Conservation (phyloP, 1,139 yeast species). For the Diutina neorugosa region DNA sequence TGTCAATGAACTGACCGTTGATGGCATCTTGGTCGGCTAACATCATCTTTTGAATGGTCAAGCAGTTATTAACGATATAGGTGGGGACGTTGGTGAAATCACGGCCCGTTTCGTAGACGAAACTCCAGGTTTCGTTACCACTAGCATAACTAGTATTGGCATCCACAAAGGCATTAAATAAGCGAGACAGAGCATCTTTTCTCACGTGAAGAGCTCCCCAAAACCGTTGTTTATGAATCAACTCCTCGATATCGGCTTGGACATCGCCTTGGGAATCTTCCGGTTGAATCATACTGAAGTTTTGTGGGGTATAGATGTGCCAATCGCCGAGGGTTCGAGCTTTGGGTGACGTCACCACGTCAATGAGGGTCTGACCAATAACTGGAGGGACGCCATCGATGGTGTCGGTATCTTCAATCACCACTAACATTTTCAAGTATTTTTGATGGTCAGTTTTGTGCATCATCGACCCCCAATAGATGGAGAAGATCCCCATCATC, state of each 20-base stretch:
- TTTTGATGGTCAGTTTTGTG: conserved; percentile 22
- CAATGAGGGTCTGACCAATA: conserved; percentile 21
- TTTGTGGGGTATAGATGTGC: conserved; percentile 13
- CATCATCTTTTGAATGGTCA: conserved; percentile 17
- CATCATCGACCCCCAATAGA: conserved; percentile 53
- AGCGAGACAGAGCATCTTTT: conserved; percentile 28
- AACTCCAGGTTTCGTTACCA: background rate
- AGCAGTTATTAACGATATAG: background rate
- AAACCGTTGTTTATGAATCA: conserved; percentile 35
- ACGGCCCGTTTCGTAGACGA: conserved; percentile 28
- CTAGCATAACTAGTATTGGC: conserved; percentile 15
- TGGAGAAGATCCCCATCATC: conserved; percentile 9
- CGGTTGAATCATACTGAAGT: conserved; percentile 9
- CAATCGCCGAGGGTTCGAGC: conserved; percentile 28
- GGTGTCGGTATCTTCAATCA: conserved; percentile 27
- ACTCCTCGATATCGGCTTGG: conserved; percentile 21
- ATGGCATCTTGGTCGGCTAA: conserved; percentile 13
- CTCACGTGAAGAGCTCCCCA: conserved; percentile 43
- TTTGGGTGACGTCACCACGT: conserved; percentile 12
- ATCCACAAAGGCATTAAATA: conserved; percentile 21
- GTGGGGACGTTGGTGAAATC: conserved; percentile 14
- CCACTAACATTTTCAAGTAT: conserved; percentile 34
- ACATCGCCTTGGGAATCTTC: conserved; percentile 14
- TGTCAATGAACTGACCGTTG: conserved; percentile 12
- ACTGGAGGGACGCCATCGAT: conserved; percentile 14